Base-by-base conservation (phyloP, 495 filamentous ascomycete genomes). In the Penicillium robsamsonii region DNA sequence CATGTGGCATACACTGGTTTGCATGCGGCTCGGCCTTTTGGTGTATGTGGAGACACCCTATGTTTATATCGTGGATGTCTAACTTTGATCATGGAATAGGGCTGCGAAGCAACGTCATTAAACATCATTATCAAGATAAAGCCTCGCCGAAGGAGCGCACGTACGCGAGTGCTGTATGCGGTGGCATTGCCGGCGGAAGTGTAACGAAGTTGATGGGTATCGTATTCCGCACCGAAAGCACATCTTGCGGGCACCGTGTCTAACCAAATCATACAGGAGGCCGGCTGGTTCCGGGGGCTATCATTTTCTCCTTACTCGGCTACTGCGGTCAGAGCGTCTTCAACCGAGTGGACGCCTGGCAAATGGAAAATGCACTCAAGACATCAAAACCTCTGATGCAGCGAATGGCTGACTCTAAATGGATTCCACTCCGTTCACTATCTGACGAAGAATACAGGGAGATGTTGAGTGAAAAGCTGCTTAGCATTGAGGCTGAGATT, bases 401-500 rank as follows among this genome's bases (percentile, higher is more conserved):
- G 50, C 71, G 78, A 44, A 64, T 84, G 55, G 78, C 81, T 2
- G 74, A 80, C 44, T 89, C 87, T 11, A 89, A 84, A 75, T 96
- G 87, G 87, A 91, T 87, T 63, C 94, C 93, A 2, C 69, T 97
- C 55, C 90, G 81, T 50, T 76, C 75, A 12, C 69, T 98, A 20
- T 86, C 85, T 1, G 86, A 96, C 63, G 78, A 88, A 48, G 87
- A 96, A 29, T 98, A 96, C 60, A 82, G 80, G 57, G 73, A 76
- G 7, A 88, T 91, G 62, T 68, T 97, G 37, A 77, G 82, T 62
- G 90, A 95, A 66, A 90, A 87, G 69, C 58, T 96, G 20, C 70
- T 98, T 7, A 79, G 81, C 45, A 72, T 96, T 12, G 85, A 97
- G 59, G 90, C 86, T 10, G 90, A 97, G 55, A 89, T 97, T 60